Conservation (phyloP, 1,284 basidiomycete species). For the Kalmanozyma brasiliensis region DNA sequence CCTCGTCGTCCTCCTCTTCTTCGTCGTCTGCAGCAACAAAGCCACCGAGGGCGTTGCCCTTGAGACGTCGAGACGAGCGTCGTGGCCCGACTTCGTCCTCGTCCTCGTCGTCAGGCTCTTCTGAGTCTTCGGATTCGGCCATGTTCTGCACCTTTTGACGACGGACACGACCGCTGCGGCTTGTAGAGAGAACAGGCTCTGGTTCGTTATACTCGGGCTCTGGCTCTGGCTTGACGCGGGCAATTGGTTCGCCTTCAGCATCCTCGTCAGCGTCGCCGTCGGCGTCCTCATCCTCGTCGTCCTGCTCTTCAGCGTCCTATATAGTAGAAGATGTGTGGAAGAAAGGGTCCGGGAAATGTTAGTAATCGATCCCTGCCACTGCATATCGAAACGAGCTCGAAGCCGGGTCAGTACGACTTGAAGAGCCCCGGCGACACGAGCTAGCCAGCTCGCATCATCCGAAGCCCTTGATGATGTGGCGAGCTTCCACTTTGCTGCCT, state of each 20-base stretch:
- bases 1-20: constrained; percentile 56
- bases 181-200: constrained; percentile 20
- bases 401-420: constrained; percentile 16
- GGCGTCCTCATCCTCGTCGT: constrained; percentile 42
- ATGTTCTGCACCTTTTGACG: constrained; percentile 9
- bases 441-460: neutral
- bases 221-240: constrained; percentile 11
- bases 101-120: constrained; percentile 28
- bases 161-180: constrained; percentile 49
- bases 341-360: constrained; percentile 4
- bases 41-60: constrained; percentile 42
- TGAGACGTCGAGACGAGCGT: constrained; percentile 23
- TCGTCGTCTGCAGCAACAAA: constrained; percentile 61
- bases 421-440: constrained; percentile 1
- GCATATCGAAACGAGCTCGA: neutral
- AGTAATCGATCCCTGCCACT: constrained; percentile 6
- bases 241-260: constrained; percentile 25
- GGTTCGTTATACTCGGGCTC: constrained; percentile 24
- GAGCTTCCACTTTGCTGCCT: neutral
- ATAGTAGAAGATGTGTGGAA: too few relatives aligned
- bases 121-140: constrained; percentile 39
- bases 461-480: constrained; percentile 1
- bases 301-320: constrained; percentile 29
- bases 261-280: constrained; percentile 38
- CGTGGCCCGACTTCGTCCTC: constrained; percentile 31